Evolutionary conservation across 768 basidiomycete genomes (phyloP).

Genomic region (Cantharellus anzutake): DNA sequence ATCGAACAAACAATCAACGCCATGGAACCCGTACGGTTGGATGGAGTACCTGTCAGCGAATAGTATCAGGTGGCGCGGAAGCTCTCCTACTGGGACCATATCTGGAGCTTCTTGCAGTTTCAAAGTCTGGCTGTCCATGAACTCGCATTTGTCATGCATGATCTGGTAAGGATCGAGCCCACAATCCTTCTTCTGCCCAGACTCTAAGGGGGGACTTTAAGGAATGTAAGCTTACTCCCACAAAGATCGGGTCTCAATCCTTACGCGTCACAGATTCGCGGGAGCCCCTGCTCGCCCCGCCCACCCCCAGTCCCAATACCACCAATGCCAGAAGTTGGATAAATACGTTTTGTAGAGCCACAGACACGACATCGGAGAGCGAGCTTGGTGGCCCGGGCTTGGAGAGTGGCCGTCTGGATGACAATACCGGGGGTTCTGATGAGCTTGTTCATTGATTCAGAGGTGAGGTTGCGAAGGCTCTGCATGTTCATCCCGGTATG

Average conservation of each 20-base stretch:
- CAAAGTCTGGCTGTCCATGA: constrained; percentile 89
- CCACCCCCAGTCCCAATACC: constrained; percentile 79
- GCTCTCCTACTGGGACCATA: constrained; percentile 97
- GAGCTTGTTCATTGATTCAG: constrained; percentile 86
- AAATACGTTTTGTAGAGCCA: constrained; percentile 55
- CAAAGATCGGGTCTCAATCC: constrained; percentile 6
- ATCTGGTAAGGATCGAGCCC: constrained; percentile 93
- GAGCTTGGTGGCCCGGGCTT: constrained; percentile 81
- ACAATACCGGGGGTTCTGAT: constrained; percentile 96
- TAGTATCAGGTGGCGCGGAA: constrained; percentile 86
- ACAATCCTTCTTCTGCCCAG: constrained; percentile 80
- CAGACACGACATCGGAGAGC: constrained; percentile 89
- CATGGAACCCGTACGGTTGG: neutral
- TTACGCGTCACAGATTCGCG: constrained; percentile 66
- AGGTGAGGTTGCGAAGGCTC: constrained; percentile 73
- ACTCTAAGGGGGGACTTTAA: constrained; percentile 23
- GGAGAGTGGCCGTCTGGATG: constrained; percentile 87
- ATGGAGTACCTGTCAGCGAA: constrained; percentile 55
- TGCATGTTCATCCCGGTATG: constrained; percentile 83
- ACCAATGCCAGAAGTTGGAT: constrained; percentile 60
- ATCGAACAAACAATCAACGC: neutral
- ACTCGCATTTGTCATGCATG: constrained; percentile 81
- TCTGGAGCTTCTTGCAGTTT: constrained; percentile 98
- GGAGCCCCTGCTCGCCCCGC: constrained; percentile 36
- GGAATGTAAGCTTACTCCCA: constrained; percentile 18